Evolutionary conservation across 371 early-diverging fungal genomes (phyloP), one percentile per base, ranked within the genome.

Genomic region (Mortierella sp.): DNA sequence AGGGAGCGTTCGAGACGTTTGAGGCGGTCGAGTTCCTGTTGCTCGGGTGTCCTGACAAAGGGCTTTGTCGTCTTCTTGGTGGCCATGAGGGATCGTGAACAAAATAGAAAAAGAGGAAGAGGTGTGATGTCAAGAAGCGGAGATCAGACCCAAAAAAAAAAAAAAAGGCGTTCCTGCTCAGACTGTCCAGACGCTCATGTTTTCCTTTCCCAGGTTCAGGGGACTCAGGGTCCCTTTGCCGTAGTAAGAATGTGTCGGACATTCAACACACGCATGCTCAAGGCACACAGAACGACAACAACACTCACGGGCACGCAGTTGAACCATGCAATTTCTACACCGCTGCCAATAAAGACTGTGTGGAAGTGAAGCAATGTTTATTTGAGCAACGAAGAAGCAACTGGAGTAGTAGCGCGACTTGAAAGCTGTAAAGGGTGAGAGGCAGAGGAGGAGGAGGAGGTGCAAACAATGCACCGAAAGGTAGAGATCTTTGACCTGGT

Each of bases 1-100:
- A 55, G 73, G 16, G 69, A 59, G 4, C 83, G 77, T 26, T 76
- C 80, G 3, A 74, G 69, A 2, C 78, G 77, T 40, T 80, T 83
- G 13, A 50, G 28, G 0, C 73, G 69, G 24, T 74, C 77, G n/a
- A 59, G 74, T 26, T 80, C 77, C 28, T 83, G 70, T 44, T 80
- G 80, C 26, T 77, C 80, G 9, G 80, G 75, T 34, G 80, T 76
- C 28, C 76, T 46, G 14, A 48, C 70, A 43, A 69, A 72, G 1
- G 69, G 5, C 2, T 28, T 28, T 28, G 28, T 5, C 14, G 53
- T 34, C 71, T 75, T 79, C 21, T 71, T 71, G 1, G 59, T 51
- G 9, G 64, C 43, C 72, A 71, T 77, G 21, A 40, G 43, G 31
- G 59, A 16, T 13, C 16, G 4, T 31, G 59, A 31, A n/a, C n/a